phyloP scores from a whole-genome alignment of 345 rosid species.

The Angophora floribunda region DNA sequence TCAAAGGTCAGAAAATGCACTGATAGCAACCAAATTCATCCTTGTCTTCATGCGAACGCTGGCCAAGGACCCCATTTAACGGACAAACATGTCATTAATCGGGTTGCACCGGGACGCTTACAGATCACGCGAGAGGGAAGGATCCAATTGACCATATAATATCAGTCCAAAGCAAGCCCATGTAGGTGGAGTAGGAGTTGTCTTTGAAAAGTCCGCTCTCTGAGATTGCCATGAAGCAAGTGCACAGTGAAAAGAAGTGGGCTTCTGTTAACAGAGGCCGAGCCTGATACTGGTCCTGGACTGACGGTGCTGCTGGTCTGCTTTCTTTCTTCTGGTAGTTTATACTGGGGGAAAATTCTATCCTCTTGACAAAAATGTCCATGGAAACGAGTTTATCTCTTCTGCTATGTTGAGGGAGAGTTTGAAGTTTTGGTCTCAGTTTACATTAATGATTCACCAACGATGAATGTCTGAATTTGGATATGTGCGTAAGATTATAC shows the following conservation, averaged over 20 bases:
- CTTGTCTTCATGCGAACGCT: background rate
- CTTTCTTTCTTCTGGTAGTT: background rate
- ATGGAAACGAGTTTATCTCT: background rate
- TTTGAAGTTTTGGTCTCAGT: background rate
- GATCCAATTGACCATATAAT: background rate
- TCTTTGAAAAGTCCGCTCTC: background rate
- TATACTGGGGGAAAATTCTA: background rate
- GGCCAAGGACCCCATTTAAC: background rate
- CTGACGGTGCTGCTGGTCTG: background rate
- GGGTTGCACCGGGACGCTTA: background rate
- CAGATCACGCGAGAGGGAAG: background rate
- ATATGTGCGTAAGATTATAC: background rate
- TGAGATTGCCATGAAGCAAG: background rate
- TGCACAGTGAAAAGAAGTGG: background rate
- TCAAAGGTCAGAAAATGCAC: background rate
- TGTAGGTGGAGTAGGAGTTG: background rate
- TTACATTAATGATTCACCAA: background rate
- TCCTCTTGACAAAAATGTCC: background rate
- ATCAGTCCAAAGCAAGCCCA: background rate
- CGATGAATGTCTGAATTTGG: background rate
- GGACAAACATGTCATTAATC: background rate
- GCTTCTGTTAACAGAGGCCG: background rate
- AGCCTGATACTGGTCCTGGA: background rate
- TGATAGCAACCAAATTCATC: background rate
- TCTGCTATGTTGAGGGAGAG: background rate